Base-by-base conservation (phyloP, 768 basidiomycete species). In the Trametopsis cervina region DNA sequence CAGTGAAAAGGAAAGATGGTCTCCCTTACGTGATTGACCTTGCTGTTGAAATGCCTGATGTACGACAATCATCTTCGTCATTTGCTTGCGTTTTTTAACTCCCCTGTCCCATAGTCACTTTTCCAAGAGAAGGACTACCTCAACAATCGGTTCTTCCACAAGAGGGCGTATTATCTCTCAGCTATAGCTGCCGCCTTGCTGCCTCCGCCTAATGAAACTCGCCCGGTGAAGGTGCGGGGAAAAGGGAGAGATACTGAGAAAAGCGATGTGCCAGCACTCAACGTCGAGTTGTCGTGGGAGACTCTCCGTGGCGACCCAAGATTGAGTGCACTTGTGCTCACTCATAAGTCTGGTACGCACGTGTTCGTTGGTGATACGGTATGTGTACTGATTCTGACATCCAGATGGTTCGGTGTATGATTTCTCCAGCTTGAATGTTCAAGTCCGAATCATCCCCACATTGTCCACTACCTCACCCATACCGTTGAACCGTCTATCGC, bases 81-180 rank as follows among this genome's bases (percentile, higher is more conserved):
- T 15, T 47, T 27, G 33, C 27, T 39, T 26, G 11, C 26, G 22
- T 12, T 4, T 12, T 5, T 15, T 17, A 12, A 13, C 38, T 54
- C 17, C 49, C 5, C 9, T 18, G 40, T 20, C n/a, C 9, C 26
- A 4, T 47, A 88, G 86, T 63, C 56, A 40, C 69, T 96, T n/a
- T 94, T 98, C 59, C 90, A 95, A 69, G 90, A 94, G 59, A 99
- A 98, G 62, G 94, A 98, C 60, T 89, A 91, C 54, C 71, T 92
- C 49, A 85, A 93, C 60, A 78, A 82, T 6, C 80, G 96, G 10
- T 92, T 86, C 63, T 94, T 95, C 62, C 86, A 94, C 61, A 98
- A 98, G 61, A 75, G 89, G 33, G 83, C 90, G 0, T 92, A 86
- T 61, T 99, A 90, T 65, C 76, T 97, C 17, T 85, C 92, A 5